These are phyloP conservation scores for Globisporangium megalacanthum DNA, from an alignment of 352 stramenopile genomes.

Conservation along the genomic window DNA sequence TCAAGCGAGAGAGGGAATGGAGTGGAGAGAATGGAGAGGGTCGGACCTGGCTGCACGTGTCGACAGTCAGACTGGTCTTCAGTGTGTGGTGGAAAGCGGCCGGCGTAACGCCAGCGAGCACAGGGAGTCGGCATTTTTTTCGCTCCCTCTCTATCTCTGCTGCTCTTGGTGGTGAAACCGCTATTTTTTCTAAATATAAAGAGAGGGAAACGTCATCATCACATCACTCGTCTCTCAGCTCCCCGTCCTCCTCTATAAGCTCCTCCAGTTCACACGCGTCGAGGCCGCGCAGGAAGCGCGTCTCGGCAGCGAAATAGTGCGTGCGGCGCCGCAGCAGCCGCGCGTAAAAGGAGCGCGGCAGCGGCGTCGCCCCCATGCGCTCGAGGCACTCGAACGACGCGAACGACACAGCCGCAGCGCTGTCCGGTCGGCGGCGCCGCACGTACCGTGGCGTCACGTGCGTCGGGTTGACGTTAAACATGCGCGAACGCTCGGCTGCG, in stretches of 20 bases:
- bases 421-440: slow-evolving; percentile 5
- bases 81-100: not conserved
- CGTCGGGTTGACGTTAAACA: slow-evolving; percentile 7
- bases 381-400: slow-evolving; percentile 46
- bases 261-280: not conserved
- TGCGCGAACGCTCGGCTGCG: slow-evolving; percentile 3
- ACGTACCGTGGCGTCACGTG: slow-evolving; percentile 2
- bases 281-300: slow-evolving; percentile 2
- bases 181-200: too few relatives aligned
- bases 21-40: not conserved
- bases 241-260: too few relatives aligned
- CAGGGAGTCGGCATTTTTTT: too few relatives aligned
- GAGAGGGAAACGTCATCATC: too few relatives aligned
- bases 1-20: not conserved
- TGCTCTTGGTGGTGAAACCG: too few relatives aligned
- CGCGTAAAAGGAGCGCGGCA: slow-evolving; percentile 34
- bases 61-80: not conserved
- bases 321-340: slow-evolving; percentile 30
- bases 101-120: too few relatives aligned
- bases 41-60: too few relatives aligned
- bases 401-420: not conserved
- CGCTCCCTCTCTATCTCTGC: too few relatives aligned
- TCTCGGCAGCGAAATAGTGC: slow-evolving; percentile 44
- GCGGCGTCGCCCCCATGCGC: slow-evolving; percentile 23
- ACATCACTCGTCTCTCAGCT: too few relatives aligned